Percentiles rank a stretch among this genome's conserved stretches.
phyloP scores from a whole-genome alignment of 805 yeast genomes.

The Myxozyma neotropica region DNA sequence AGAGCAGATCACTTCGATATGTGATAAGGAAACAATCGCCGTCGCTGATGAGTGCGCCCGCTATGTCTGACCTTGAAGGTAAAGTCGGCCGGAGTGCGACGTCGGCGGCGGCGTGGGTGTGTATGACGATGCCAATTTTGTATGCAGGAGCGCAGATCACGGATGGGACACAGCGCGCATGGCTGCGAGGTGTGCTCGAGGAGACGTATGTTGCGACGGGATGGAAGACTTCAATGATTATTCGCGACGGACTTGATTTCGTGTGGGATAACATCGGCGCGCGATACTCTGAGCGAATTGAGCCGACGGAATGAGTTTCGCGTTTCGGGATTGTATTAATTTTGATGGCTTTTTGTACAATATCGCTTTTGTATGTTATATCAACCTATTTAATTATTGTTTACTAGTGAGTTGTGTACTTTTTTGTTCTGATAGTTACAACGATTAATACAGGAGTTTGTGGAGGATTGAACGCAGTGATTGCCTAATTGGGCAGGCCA shows the following conservation, averaged over 20 bases:
- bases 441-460: too few relatives aligned
- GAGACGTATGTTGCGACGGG: slow-evolving; percentile 12
- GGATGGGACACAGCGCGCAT: slow-evolving; percentile 9
- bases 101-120: slow-evolving; percentile 13
- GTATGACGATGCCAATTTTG: slow-evolving; percentile 18
- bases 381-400: not conserved
- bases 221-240: slow-evolving; percentile 20
- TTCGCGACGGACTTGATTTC: slow-evolving; percentile 9
- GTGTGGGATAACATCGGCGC: slow-evolving; percentile 10
- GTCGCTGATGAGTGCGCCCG: not conserved
- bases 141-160: slow-evolving; percentile 21
- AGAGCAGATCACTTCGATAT: not conserved
- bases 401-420: too few relatives aligned
- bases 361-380: not conserved
- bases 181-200: slow-evolving; percentile 10
- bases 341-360: not conserved
- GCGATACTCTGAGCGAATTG: not conserved
- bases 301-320: not conserved
- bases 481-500: too few relatives aligned
- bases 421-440: too few relatives aligned
- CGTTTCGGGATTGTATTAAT: not conserved
- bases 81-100: slow-evolving; percentile 9
- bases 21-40: not conserved
- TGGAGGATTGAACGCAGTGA: too few relatives aligned
- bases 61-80: slow-evolving; percentile 6